phyloP scores from a whole-genome alignment of 2,329 filamentous ascomycete species.

The Capronia americana region DNA sequence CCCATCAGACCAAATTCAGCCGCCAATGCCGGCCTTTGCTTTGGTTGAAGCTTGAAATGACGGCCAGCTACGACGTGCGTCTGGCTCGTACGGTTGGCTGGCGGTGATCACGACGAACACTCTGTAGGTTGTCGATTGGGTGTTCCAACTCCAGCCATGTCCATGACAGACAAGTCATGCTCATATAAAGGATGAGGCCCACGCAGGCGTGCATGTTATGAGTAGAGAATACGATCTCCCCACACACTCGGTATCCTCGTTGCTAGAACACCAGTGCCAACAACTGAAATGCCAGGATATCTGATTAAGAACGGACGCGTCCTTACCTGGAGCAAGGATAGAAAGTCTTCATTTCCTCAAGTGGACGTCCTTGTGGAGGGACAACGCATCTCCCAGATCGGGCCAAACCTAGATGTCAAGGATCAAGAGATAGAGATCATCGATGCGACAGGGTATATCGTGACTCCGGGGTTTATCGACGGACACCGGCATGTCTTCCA shows the following conservation, averaged over 20 bases:
- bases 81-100: background rate
- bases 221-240: background rate
- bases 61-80: background rate
- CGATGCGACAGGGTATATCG: conserved; percentile 46
- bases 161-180: no score
- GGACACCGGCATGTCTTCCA: conserved; percentile 53
- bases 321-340: background rate
- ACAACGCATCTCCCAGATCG: conserved; percentile 17
- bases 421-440: conserved; percentile 41
- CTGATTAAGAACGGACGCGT: conserved; percentile 19
- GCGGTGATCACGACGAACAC: background rate
- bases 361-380: conserved; percentile 22
- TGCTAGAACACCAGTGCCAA: background rate
- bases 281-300: background rate
- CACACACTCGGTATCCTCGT: background rate
- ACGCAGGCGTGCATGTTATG: background rate
- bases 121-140: background rate
- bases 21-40: background rate
- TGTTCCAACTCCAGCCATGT: background rate
- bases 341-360: conserved; percentile 16
- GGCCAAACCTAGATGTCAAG: conserved; percentile 2
- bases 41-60: background rate
- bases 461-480: conserved; percentile 43
- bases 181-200: background rate
- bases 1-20: background rate